Conservation (phyloP, 305 asterid genomes). For the Solanum hybrid region DNA sequence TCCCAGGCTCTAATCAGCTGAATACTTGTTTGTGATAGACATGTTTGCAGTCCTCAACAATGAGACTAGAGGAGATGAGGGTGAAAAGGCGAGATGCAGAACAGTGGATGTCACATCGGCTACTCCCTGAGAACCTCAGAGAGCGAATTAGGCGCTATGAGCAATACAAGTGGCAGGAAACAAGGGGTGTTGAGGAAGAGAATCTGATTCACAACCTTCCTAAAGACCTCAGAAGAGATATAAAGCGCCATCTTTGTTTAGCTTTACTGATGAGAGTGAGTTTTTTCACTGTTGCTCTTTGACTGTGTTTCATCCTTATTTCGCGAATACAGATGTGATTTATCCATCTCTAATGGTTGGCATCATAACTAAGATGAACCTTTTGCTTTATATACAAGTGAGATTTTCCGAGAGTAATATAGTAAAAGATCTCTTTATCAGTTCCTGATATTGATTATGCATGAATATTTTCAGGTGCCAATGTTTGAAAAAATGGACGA, state of each 20-base stretch:
- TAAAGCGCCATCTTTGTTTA: slow-evolving; percentile 82
- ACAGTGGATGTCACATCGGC: slow-evolving; percentile 89
- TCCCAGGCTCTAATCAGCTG: background rate
- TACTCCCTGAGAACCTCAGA: slow-evolving; percentile 65
- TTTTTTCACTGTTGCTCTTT: background rate
- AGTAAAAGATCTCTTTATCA: background rate
- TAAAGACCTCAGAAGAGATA: slow-evolving; percentile 79
- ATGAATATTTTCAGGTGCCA: slow-evolving; percentile 26
- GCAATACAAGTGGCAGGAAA: slow-evolving; percentile 89
- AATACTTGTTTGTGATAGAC: slow-evolving; percentile 43
- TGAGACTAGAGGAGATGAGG: slow-evolving; percentile 88
- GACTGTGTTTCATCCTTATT: background rate
- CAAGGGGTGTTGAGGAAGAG: slow-evolving; percentile 89
- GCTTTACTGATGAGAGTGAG: slow-evolving; percentile 74
- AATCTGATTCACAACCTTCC: slow-evolving; percentile 71
- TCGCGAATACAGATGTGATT: background rate
- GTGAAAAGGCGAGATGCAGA: slow-evolving; percentile 86
- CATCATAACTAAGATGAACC: background rate
- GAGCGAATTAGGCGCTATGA: slow-evolving; percentile 69
- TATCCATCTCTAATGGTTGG: background rate
- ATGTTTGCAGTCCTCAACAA: slow-evolving; percentile 72
- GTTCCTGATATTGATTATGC: background rate
- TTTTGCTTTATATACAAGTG: background rate
- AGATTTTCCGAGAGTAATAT: background rate
- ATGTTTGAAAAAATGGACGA: slow-evolving; percentile 47